phyloP scores from a whole-genome alignment of 768 basidiomycete species.

The Rhizopogon roseolus region DNA sequence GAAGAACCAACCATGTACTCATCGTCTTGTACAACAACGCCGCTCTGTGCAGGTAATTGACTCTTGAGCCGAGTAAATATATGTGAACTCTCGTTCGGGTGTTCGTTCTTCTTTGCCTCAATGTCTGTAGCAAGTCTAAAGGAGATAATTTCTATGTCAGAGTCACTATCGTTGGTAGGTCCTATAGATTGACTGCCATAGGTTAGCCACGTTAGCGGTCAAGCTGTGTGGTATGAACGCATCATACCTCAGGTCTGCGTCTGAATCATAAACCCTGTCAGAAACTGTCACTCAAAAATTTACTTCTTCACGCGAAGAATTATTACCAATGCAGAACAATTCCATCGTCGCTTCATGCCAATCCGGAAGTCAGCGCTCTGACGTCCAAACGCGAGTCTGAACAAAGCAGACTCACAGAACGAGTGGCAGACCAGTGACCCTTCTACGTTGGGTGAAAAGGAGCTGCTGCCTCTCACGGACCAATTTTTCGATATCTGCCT shows the following conservation, averaged over 20 bases:
- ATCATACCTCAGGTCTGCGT: background rate
- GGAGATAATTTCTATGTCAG: slow-evolving; percentile 10
- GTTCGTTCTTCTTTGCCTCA: background rate
- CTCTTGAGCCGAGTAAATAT: background rate
- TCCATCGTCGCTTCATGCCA: slow-evolving; percentile 18
- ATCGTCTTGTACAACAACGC: background rate
- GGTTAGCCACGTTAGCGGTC: background rate
- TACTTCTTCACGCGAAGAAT: background rate
- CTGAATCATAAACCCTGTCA: background rate
- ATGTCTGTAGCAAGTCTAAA: background rate
- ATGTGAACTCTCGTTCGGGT: background rate
- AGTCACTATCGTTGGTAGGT: slow-evolving; percentile 1
- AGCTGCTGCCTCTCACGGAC: slow-evolving; percentile 11
- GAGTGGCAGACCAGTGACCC: slow-evolving; percentile 19
- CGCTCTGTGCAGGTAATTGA: background rate
- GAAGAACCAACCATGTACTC: background rate
- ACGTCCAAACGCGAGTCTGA: background rate
- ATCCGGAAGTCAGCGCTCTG: slow-evolving; percentile 5
- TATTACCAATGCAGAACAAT: slow-evolving; percentile 25
- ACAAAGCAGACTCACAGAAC: slow-evolving; percentile 16
- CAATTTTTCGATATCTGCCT: slow-evolving; percentile 11
- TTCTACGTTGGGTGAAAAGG: slow-evolving; percentile 17
- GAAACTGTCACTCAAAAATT: background rate
- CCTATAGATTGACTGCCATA: background rate
- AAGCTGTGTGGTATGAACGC: background rate